Evolutionary conservation across 208 protist species (phyloP), one percentile per base, ranked within the genome.

Genomic region (Trypanosomatidae sp.): DNA sequence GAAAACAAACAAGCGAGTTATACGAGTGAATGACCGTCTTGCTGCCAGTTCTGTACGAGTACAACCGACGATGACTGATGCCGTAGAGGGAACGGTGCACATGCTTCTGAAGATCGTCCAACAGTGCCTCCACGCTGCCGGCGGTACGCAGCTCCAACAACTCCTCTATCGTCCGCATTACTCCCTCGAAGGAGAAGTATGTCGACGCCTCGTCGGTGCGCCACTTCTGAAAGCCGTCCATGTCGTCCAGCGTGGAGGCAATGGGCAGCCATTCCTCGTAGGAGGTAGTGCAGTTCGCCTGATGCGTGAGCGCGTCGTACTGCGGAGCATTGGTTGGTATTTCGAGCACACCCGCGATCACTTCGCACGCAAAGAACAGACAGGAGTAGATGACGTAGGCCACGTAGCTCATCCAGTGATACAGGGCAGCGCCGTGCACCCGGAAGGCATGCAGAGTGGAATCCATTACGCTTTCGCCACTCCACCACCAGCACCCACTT

Each of bases 1-100:
- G 39, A 66, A 80, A 87, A 46, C 79, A 79, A 15, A 87, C 55
- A 19, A 90, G 67, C 1, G 91, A 85, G 49, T 80, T 86, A 69
- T 93, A 95, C n/a, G 87, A 77, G 62, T 90, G 82, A 71, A 95
- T 92, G 53, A 89, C 64, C 30, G 69, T 74, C 71, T 95, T 95
- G 15, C 86, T 90, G 33, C 86, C 90, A 25, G 85, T 92, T 46
- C 76, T 71, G 77, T 89, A 95, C 58, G 59, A 55, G 79, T 89
- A 92, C 55, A 91, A 69, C 19, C 76, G 66, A 52, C 82, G 73
- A 65, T 92, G 84, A 17, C 64, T 81, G 71, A 93, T 89, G 36
- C 86, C 86, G 79, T 72, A 86, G 39, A 87, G 73, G 33, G 83
- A 86, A 39, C 88, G 84, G 52, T 87, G 83, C 30, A 92, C 73